phyloP scores from a whole-genome alignment of 768 basidiomycete genomes.

The Suillus discolor region DNA sequence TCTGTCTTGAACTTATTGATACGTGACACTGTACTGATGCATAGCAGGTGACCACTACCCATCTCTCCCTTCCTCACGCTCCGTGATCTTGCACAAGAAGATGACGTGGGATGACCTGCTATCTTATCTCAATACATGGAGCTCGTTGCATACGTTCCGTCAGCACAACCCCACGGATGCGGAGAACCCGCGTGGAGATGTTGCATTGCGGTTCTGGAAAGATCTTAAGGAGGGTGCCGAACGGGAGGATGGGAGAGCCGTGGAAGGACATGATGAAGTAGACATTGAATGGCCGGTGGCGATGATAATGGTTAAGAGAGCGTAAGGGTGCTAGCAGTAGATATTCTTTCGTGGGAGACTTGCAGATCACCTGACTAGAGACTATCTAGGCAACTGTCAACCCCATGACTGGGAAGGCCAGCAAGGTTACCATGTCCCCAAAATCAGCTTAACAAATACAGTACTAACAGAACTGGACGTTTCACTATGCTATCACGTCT shows the following conservation, averaged over 20 bases:
- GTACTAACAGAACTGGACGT: no score
- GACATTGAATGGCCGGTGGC: constrained; percentile 45
- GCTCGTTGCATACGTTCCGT: constrained; percentile 67
- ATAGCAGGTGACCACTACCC: constrained; percentile 46
- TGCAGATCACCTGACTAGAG: background rate
- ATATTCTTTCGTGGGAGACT: background rate
- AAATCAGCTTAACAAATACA: no score
- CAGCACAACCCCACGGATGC: constrained; percentile 62
- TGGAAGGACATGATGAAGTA: constrained; percentile 27
- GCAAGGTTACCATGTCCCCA: no score
- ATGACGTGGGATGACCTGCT: constrained; percentile 70
- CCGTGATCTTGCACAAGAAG: constrained; percentile 55
- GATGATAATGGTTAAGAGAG: constrained; percentile 22
- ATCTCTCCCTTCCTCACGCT: constrained; percentile 32
- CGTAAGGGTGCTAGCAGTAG: background rate
- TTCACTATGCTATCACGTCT: background rate
- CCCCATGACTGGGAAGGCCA: no score
- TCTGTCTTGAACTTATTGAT: constrained; percentile 21
- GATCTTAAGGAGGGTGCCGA: constrained; percentile 45
- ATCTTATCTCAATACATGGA: constrained; percentile 72
- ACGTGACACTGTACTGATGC: background rate
- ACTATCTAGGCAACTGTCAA: background rate
- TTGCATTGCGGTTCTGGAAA: constrained; percentile 66
- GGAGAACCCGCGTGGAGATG: constrained; percentile 53
- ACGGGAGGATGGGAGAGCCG: constrained; percentile 23